Percentiles rank a stretch among this genome's conserved stretches.
Evolutionary conservation across 441 rosid species (phyloP).

Genomic region (Eutrema salsugineum): DNA sequence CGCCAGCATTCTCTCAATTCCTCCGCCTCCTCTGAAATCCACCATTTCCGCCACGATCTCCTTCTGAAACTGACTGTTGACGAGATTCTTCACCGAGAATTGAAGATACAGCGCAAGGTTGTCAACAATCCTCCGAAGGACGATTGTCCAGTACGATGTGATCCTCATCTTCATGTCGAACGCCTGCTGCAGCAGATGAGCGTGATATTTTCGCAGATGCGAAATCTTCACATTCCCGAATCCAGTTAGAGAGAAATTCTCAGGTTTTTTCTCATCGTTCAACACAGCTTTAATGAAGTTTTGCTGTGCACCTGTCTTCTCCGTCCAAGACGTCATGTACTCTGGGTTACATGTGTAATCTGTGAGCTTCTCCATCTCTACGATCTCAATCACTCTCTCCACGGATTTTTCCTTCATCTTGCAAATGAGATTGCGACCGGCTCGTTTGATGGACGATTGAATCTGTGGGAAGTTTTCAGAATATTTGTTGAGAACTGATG

Average conservation of each 20-base stretch:
- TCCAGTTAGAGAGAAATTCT: neutral
- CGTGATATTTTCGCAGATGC: neutral
- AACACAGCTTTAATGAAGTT: neutral
- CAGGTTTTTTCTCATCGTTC: rapidly evolving
- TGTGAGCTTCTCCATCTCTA: constrained; percentile 35
- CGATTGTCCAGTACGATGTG: constrained; percentile 22
- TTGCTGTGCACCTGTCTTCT: constrained; percentile 12
- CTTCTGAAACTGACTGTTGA: constrained; percentile 19
- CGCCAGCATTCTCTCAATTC: constrained; percentile 24
- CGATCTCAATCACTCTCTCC: constrained; percentile 13
- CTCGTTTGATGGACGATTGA: constrained; percentile 7
- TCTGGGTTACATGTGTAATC: constrained; percentile 44
- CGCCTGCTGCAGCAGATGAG: constrained; percentile 24
- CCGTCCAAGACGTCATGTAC: constrained; percentile 23
- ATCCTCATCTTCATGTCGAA: constrained; percentile 43
- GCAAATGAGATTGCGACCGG: constrained; percentile 1
- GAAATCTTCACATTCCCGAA: constrained; percentile 18
- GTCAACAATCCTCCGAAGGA: constrained; percentile 41
- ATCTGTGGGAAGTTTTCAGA: constrained; percentile 26
- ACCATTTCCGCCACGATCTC: constrained; percentile 27
- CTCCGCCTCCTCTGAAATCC: neutral
- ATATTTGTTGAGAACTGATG: neutral
- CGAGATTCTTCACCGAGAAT: neutral
- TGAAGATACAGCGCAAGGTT: constrained; percentile 27
- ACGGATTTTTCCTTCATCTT: constrained; percentile 3